Evolutionary conservation across 345 rosid species (phyloP), one percentile per base, ranked within the genome.

Genomic region (Melastoma malabathricum): DNA sequence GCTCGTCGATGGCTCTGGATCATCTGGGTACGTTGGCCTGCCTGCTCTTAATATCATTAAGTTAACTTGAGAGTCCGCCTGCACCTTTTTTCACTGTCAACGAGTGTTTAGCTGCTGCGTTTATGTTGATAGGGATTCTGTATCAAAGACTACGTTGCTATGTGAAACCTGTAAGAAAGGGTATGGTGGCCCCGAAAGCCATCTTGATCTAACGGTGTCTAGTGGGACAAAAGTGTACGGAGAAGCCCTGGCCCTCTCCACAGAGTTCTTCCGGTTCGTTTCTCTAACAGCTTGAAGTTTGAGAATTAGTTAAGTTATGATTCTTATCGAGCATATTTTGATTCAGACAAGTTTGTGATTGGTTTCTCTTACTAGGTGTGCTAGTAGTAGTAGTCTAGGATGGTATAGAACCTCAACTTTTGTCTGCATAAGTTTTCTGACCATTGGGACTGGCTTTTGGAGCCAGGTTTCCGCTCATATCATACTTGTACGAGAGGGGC

Each of bases 401-500:
- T 34, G 55, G 41, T 5, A 4, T 34, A 5, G 41, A 34, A 7
- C 41, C 9, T 34, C 41, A 8, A 9, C 12, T 34, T 12, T 12
- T 12, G 12, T 34, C 12, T 7, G 12, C 41, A 8, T 34, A 6
- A 6, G 41, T 34, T 34, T 34, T 7, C 41, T 34, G 6, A 34
- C 12, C 9, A 34, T 34, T 16, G 44, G 14, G 22, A 34, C 55
- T 34, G 55, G 41, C 29, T 16, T 45, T 45, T 65, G 51, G 64
- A 43, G 58, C 52, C 68, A 84, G 97, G 74, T 41, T 53, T 64
- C 86, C 73, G 0, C 18, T 84, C 56, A 64, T 88, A 44, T 80
- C 97, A 0, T 84, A 67, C 62, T 78, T 88, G 50, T 88, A 88
- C 27, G 95, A 88, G 70, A 76, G 95, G 60, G 97, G 97, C 51